Percentiles rank a stretch among this genome's conserved stretches.
Evolutionary conservation across 371 early-diverging fungal species (phyloP).

Genomic region (Mucor mucedo): DNA sequence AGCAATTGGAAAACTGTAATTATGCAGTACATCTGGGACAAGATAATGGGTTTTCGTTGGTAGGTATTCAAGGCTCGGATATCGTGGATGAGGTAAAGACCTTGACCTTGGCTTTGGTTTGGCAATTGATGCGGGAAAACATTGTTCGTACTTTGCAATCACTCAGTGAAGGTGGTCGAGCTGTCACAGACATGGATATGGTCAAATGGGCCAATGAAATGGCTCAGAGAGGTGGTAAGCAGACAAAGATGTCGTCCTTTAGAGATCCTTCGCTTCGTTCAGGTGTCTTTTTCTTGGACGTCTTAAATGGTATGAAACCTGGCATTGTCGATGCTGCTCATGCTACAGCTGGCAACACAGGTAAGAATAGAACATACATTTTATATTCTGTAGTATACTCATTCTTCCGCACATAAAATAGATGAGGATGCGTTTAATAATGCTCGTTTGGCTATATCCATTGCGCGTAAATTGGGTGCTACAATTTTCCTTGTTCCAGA

Average conservation of each 20-base stretch:
- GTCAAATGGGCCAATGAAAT: slow-evolving; percentile 89
- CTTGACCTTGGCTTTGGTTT: slow-evolving; percentile 82
- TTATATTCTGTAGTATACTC: neutral
- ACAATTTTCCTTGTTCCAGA: slow-evolving; percentile 96
- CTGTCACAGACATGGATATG: slow-evolving; percentile 88
- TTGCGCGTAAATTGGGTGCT: slow-evolving; percentile 97
- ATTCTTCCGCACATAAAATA: neutral
- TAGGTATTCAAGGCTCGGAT: slow-evolving; percentile 92
- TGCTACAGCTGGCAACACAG: slow-evolving; percentile 69
- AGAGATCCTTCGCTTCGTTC: slow-evolving; percentile 76
- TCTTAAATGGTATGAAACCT: slow-evolving; percentile 84
- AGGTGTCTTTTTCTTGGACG: slow-evolving; percentile 83
- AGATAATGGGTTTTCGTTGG: slow-evolving; percentile 80
- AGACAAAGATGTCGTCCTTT: slow-evolving; percentile 73
- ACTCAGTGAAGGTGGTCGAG: slow-evolving; percentile 73
- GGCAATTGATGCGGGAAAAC: slow-evolving; percentile 96
- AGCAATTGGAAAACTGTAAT: slow-evolving; percentile 95
- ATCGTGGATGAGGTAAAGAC: slow-evolving; percentile 87
- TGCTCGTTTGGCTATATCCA: slow-evolving; percentile 20
- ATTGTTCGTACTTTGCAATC: slow-evolving; percentile 87
- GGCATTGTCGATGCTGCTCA: slow-evolving; percentile 86
- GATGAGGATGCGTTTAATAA: slow-evolving; percentile 92
- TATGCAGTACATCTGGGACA: slow-evolving; percentile 86
- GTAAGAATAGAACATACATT: neutral
- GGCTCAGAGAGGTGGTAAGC: slow-evolving; percentile 66